A percentile compares a stretch with the other conserved stretches of the same genome.
phyloP scores from a whole-genome alignment of 495 filamentous ascomycete species.

The Chaetomium cochliodes region DNA sequence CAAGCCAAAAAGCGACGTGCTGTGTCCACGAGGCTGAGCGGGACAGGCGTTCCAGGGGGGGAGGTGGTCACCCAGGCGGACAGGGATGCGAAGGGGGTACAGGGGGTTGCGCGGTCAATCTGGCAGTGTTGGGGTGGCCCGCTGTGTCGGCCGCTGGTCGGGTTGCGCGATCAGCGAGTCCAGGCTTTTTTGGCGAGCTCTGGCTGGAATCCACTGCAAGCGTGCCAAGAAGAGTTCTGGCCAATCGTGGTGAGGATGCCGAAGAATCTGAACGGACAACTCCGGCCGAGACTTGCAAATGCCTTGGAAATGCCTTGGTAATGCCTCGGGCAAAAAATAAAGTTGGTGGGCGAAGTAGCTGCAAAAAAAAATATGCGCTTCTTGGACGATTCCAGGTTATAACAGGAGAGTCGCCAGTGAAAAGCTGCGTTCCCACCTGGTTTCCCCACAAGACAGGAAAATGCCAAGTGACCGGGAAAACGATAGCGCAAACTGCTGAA shows the following conservation, averaged over 20 bases:
- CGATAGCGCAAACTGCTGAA: neutral
- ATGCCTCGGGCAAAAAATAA: conserved; percentile 21
- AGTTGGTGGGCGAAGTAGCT: too few relatives aligned
- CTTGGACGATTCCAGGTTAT: too few relatives aligned
- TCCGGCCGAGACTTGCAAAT: conserved; percentile 20
- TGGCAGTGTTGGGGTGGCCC: conserved; percentile 29
- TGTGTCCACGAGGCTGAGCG: conserved; percentile 40
- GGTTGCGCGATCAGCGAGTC: conserved; percentile 34
- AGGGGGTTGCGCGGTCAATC: conserved; percentile 16
- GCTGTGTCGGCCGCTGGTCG: conserved; percentile 32
- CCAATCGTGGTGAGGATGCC: conserved; percentile 25
- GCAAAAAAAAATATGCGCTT: too few relatives aligned
- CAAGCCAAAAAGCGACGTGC: conserved; percentile 35
- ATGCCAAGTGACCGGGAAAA: conserved; percentile 4
- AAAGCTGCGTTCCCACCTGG: neutral
- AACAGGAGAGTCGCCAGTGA: neutral
- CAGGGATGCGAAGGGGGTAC: conserved; percentile 33
- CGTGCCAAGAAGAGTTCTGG: conserved; percentile 6
- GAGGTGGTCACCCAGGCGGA: conserved; percentile 34
- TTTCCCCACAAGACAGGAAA: conserved; percentile 11
- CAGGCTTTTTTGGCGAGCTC: conserved; percentile 26
- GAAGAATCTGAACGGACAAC: conserved; percentile 26
- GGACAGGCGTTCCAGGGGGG: conserved; percentile 33
- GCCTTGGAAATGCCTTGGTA: conserved; percentile 14
- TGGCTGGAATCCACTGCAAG: conserved; percentile 28